A percentile compares a stretch with the other conserved stretches of the same genome.
These are phyloP conservation scores for Asterophora parasitica DNA, from an alignment of 768 basidiomycete species.

Conservation along the genomic window DNA sequence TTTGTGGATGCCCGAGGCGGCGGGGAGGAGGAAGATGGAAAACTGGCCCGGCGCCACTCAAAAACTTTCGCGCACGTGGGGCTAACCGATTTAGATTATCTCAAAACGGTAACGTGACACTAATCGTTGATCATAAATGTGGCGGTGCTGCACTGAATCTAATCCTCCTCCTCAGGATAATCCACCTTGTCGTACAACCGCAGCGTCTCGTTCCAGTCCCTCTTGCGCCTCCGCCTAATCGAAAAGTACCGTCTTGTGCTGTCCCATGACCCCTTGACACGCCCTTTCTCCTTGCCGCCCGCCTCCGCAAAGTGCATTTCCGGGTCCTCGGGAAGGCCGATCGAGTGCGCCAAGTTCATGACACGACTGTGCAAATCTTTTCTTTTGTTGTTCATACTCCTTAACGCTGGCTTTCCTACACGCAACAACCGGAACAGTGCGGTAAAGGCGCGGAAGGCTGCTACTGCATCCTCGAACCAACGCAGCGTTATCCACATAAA, in stretches of 20 bases:
- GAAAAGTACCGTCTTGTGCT: slow-evolving; percentile 76
- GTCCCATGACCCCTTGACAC: slow-evolving; percentile 65
- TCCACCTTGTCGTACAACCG: slow-evolving; percentile 79
- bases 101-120: slow-evolving; percentile 2
- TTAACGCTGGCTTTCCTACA: slow-evolving; percentile 55
- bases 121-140: slow-evolving; percentile 7
- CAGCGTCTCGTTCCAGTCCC: slow-evolving; percentile 88
- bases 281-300: slow-evolving; percentile 68
- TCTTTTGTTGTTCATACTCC: slow-evolving; percentile 48
- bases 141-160: slow-evolving; percentile 8
- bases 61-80: slow-evolving; percentile 8
- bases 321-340: slow-evolving; percentile 66
- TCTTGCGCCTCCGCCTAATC: slow-evolving; percentile 68
- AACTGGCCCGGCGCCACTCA: neutral
- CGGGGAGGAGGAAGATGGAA: slow-evolving; percentile 3
- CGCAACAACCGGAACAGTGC: slow-evolving; percentile 57
- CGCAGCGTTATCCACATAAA: slow-evolving; percentile 89
- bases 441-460: slow-evolving; percentile 70
- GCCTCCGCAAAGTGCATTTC: slow-evolving; percentile 56
- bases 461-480: slow-evolving; percentile 82
- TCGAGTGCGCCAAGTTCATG: slow-evolving; percentile 52
- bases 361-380: slow-evolving; percentile 58
- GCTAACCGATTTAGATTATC: neutral
- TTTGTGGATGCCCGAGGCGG: slow-evolving; percentile 5
- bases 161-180: slow-evolving; percentile 57